Evolutionary conservation across 2,329 filamentous ascomycete genomes (phyloP).

Genomic region (Seiridium cupressi): DNA sequence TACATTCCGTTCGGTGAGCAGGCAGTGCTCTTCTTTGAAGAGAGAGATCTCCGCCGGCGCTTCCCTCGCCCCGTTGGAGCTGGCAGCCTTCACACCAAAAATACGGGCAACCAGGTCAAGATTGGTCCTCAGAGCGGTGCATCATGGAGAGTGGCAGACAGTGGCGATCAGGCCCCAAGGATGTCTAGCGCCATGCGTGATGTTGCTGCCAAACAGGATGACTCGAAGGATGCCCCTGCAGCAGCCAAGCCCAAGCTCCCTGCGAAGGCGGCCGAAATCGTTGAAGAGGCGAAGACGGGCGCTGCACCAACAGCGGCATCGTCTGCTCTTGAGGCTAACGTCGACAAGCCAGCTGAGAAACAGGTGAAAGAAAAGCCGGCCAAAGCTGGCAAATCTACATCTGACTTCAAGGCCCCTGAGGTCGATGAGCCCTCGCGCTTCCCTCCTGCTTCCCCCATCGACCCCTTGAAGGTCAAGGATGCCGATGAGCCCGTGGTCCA

Average conservation of each 20-base stretch:
- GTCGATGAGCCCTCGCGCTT: conserved; percentile 65
- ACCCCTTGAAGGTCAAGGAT: conserved; percentile 72
- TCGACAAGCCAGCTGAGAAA: conserved; percentile 18
- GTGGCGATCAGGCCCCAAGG: conserved; percentile 22
- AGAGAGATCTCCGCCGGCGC: conserved; percentile 85
- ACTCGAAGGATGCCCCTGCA: too few species aligned
- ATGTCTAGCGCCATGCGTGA: conserved; percentile 27
- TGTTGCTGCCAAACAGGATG: conserved; percentile 21
- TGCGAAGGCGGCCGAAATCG: conserved; percentile 26
- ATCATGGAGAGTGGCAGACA: conserved; percentile 53
- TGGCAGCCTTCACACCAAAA: conserved; percentile 48
- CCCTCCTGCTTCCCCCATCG: conserved; percentile 68
- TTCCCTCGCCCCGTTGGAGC: conserved; percentile 57
- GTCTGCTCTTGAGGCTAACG: conserved; percentile 12
- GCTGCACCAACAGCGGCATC: conserved; percentile 16
- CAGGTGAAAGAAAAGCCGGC: conserved; percentile 29
- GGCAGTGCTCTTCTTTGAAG: conserved; percentile 91
- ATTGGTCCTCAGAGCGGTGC: conserved; percentile 85
- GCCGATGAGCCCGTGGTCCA: conserved; percentile 86
- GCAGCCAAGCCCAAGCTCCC: not conserved
- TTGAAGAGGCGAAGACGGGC: not conserved
- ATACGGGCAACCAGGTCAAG: conserved; percentile 69
- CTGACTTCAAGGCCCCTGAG: conserved; percentile 54
- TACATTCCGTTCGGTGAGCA: conserved; percentile 94
- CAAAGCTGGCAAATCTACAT: not conserved